phyloP scores from a whole-genome alignment of 1,284 basidiomycete species.

The Apiotrichum brassicae region DNA sequence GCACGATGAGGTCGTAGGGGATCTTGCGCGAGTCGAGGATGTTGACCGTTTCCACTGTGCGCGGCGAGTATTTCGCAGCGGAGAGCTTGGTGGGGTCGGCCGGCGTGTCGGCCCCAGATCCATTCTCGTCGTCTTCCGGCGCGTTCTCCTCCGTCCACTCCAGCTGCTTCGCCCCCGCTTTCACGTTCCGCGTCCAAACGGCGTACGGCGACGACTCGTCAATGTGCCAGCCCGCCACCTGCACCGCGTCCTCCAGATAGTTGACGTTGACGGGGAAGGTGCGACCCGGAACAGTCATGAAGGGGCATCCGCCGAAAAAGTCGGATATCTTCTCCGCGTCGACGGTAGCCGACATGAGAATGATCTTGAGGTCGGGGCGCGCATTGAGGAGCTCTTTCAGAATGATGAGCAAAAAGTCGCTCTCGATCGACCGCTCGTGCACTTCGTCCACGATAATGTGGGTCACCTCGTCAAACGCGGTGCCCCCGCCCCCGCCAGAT shows the following conservation, averaged over 20 bases:
- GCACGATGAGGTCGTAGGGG: slow-evolving; percentile 80
- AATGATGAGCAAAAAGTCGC: slow-evolving; percentile 93
- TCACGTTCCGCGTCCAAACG: slow-evolving; percentile 52
- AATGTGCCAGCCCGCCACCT: slow-evolving; percentile 78
- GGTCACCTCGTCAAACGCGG: slow-evolving; percentile 89
- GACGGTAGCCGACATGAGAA: slow-evolving; percentile 96
- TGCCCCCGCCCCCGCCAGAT: slow-evolving; percentile 58
- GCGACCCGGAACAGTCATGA: slow-evolving; percentile 85
- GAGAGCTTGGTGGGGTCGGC: slow-evolving; percentile 39
- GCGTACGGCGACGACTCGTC: slow-evolving; percentile 81
- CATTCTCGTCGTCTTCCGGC: slow-evolving; percentile 55
- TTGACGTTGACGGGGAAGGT: slow-evolving; percentile 88
- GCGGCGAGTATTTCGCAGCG: slow-evolving; percentile 55
- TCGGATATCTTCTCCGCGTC: slow-evolving; percentile 90
- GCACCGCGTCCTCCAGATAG: slow-evolving; percentile 89
- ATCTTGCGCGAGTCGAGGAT: slow-evolving; percentile 83
- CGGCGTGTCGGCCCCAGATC: slow-evolving; percentile 27
- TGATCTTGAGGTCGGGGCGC: slow-evolving; percentile 77
- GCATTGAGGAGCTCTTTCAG: slow-evolving; percentile 79
- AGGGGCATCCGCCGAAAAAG: slow-evolving; percentile 87
- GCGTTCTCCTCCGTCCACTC: slow-evolving; percentile 70
- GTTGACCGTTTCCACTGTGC: slow-evolving; percentile 74
- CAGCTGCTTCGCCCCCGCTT: slow-evolving; percentile 43
- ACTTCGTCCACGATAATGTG: slow-evolving; percentile 47
- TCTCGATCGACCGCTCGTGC: slow-evolving; percentile 94